phyloP scores from a whole-genome alignment of 176 grass and related monocot genomes.

The Triticum dicoccoides region DNA sequence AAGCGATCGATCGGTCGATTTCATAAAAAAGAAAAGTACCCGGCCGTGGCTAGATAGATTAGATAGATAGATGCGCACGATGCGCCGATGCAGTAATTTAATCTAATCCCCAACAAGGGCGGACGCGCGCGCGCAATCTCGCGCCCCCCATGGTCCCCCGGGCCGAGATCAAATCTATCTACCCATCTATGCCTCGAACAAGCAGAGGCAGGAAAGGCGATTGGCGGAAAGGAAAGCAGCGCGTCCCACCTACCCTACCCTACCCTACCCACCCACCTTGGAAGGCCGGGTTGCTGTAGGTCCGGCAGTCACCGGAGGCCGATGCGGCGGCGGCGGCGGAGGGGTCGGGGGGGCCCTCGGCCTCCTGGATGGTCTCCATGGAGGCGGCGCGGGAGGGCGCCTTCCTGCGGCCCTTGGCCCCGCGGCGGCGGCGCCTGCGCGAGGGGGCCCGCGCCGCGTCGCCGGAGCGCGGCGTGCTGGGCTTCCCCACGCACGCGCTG shows the following conservation, averaged over 20 bases:
- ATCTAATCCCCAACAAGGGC: constrained; percentile 4
- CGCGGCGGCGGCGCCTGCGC: constrained; percentile 5
- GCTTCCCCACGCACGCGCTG: constrained; percentile 57
- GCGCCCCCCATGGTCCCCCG: constrained; percentile 36
- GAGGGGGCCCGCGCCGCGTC: constrained; percentile 6
- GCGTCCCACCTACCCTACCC: background rate
- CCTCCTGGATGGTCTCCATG: constrained; percentile 94
- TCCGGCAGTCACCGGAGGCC: constrained; percentile 32
- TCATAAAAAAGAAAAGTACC: background rate
- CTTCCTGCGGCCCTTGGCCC: constrained; percentile 27
- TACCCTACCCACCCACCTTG: constrained; percentile 22
- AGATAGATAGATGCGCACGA: background rate
- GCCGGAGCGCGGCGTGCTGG: constrained; percentile 47
- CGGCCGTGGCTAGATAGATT: background rate
- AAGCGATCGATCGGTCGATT: background rate
- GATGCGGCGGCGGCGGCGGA: background rate
- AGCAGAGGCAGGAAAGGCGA: background rate
- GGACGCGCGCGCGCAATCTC: constrained; percentile 26
- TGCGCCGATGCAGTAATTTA: constrained; percentile 31
- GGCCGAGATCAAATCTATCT: constrained; percentile 37
- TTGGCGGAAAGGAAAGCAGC: background rate
- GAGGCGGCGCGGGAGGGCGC: constrained; percentile 49
- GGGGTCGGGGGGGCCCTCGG: constrained; percentile 30
- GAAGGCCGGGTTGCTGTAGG: constrained; percentile 59
- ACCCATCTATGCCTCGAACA: background rate